phyloP scores from a whole-genome alignment of 345 rosid species.

The Eucalyptus erythrocorys region DNA sequence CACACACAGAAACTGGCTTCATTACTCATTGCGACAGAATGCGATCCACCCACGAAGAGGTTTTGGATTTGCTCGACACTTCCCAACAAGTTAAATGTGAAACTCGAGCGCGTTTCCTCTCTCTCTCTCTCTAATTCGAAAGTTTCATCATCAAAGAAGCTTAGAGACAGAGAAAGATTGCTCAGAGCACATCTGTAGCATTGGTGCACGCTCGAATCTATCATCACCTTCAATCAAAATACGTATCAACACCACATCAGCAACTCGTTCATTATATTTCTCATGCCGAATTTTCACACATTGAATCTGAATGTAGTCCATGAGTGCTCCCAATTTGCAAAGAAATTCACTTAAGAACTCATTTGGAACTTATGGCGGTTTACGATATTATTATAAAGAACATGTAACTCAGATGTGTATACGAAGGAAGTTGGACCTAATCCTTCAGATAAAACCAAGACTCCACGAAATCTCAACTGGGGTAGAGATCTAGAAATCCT shows the following conservation, averaged over 20 bases:
- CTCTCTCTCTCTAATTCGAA: not conserved
- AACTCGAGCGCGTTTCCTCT: not conserved
- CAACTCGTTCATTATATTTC: not conserved
- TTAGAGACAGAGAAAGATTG: not conserved
- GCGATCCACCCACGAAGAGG: not conserved
- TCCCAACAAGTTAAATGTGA: not conserved
- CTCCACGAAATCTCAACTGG: not conserved
- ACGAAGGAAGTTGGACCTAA: not conserved
- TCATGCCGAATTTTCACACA: not conserved
- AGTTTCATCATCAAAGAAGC: not conserved
- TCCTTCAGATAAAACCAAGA: not conserved
- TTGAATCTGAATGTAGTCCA: not conserved
- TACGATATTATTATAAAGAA: not conserved
- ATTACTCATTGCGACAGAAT: not conserved
- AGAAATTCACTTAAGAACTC: not conserved
- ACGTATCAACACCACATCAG: not conserved
- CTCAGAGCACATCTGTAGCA: not conserved
- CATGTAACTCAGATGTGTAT: not conserved
- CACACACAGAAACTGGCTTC: not conserved
- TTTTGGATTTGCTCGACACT: not conserved
- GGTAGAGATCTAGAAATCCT: not conserved
- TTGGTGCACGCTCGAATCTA: not conserved
- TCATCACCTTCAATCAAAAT: not conserved
- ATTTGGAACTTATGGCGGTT: not conserved
- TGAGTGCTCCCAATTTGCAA: not conserved